These are phyloP conservation scores for Carnegiea gigantea DNA, from an alignment of 179 eudicot species.

Conservation along the genomic window DNA sequence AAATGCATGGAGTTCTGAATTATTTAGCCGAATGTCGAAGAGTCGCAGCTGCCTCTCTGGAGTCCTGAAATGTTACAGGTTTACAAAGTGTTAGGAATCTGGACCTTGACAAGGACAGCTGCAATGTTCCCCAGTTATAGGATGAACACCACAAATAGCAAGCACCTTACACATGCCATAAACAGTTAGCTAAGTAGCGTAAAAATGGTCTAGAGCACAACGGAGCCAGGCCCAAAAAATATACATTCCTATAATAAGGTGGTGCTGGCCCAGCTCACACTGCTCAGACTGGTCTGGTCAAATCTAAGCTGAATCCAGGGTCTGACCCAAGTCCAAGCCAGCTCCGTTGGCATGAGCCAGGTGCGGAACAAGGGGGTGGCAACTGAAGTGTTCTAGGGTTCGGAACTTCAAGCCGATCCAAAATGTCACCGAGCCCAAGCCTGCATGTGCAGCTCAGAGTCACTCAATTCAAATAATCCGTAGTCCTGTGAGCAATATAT, in stretches of 20 bases:
- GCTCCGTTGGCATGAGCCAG: not conserved
- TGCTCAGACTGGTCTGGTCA: too few relatives aligned
- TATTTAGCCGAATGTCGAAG: conserved; percentile 67
- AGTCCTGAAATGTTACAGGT: conserved; percentile 53
- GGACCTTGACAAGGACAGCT: not conserved
- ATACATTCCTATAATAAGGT: not conserved
- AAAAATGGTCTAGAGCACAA: not conserved
- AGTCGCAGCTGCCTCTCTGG: conserved; percentile 80
- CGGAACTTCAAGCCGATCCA: not conserved
- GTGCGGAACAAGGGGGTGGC: not conserved
- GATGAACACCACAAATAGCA: not conserved
- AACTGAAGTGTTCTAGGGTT: too few relatives aligned
- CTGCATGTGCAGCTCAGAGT: not conserved
- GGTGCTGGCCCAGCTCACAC: too few relatives aligned
- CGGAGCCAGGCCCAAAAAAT: not conserved
- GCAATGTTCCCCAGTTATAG: not conserved
- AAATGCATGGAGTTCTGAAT: conserved; percentile 71
- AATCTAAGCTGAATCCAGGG: not conserved
- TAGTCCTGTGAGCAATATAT: not conserved
- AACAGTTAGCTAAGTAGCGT: too few relatives aligned
- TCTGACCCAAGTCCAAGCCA: not conserved
- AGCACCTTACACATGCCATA: too few relatives aligned
- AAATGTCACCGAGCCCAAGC: not conserved
- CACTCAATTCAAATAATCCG: not conserved
- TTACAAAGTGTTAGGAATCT: not conserved